These are phyloP conservation scores for Teratosphaeria nubilosa DNA, from an alignment of 2,329 filamentous ascomycete genomes.

Conservation along the genomic window DNA sequence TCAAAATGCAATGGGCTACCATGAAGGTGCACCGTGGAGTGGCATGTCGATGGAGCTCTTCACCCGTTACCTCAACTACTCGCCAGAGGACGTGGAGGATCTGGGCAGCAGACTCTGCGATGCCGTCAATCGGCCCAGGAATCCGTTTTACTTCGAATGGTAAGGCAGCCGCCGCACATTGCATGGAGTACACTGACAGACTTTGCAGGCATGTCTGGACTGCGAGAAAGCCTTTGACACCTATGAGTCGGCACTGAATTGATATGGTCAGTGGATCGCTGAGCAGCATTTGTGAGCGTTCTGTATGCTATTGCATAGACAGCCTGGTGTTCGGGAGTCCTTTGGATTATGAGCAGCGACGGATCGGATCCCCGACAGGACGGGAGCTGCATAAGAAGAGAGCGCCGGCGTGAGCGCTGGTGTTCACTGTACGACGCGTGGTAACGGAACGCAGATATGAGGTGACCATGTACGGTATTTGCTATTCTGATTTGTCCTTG, in stretches of 20 bases:
- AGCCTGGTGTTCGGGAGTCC: background rate
- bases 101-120: conserved; percentile 1
- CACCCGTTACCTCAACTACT: conserved; percentile 52
- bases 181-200: conserved; percentile 7
- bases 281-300: background rate
- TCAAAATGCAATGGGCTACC: conserved; percentile 5
- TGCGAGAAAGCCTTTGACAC: conserved; percentile 29
- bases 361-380: background rate
- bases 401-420: background rate
- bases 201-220: conserved; percentile 37
- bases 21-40: conserved; percentile 5
- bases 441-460: background rate
- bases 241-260: background rate
- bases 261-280: background rate
- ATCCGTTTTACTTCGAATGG: conserved; percentile 3
- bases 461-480: background rate
- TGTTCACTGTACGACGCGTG: background rate
- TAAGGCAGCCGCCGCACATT: background rate
- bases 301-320: background rate
- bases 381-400: background rate
- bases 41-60: conserved; percentile 35
- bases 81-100: conserved; percentile 1
- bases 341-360: background rate
- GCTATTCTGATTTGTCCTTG: background rate
- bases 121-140: background rate